Conservation (phyloP, 1,284 basidiomycete species). For the Apiotrichum veenhuisii region DNA sequence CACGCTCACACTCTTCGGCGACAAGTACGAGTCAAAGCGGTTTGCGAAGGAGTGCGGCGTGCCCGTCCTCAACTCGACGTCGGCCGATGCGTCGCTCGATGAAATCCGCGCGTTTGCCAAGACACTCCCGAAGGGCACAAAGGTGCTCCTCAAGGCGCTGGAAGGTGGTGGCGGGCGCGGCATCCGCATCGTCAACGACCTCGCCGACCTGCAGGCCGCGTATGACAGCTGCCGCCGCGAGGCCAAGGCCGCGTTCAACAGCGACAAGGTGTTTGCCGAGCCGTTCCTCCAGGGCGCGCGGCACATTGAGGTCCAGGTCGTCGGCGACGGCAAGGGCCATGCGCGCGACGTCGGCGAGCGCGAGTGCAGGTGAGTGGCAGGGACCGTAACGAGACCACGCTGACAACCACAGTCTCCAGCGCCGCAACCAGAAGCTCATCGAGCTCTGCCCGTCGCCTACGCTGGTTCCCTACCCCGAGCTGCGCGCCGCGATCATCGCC, state of each 20-base stretch:
- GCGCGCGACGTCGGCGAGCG: conserved; percentile 17
- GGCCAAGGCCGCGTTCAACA: conserved; percentile 76
- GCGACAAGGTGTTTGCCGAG: conserved; percentile 80
- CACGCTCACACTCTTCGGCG: conserved; percentile 59
- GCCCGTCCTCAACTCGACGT: conserved; percentile 16
- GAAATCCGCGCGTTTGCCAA: conserved; percentile 17
- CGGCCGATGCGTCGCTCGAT: conserved; percentile 9
- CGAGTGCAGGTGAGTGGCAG: conserved; percentile 15
- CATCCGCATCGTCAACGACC: conserved; percentile 58
- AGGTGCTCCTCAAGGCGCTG: conserved; percentile 63
- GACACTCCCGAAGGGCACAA: conserved; percentile 27
- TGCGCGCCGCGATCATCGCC: conserved; percentile 15
- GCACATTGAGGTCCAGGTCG: conserved; percentile 84
- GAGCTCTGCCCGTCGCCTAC: conserved; percentile 20
- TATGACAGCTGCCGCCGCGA: conserved; percentile 80
- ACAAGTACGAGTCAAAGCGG: conserved; percentile 64
- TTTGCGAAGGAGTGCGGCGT: conserved; percentile 88
- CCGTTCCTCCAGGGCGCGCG: conserved; percentile 79
- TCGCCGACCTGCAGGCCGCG: conserved; percentile 58
- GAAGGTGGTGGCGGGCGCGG: conserved; percentile 72
- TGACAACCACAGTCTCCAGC: conserved; percentile 7
- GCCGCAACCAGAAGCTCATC: conserved; percentile 21
- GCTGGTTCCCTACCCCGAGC: conserved; percentile 2
- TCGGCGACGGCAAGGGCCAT: conserved; percentile 16
- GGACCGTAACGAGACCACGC: not conserved